phyloP scores from a whole-genome alignment of 2,329 filamentous ascomycete species.

The Teratosphaeria viscida region DNA sequence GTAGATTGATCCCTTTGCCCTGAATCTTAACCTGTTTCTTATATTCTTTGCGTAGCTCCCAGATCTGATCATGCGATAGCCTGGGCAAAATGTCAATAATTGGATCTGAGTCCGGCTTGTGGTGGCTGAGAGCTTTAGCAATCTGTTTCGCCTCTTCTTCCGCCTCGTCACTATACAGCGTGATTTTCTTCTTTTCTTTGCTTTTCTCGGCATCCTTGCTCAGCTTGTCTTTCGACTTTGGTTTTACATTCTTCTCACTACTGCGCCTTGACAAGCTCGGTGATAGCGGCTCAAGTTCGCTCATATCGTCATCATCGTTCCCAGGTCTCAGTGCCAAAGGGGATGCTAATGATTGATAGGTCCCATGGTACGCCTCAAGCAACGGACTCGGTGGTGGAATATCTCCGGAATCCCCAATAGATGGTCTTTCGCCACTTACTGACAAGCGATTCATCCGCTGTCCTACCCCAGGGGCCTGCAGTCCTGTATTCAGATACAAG shows the following conservation, averaged over 20 bases:
- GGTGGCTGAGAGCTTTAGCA: constrained; percentile 60
- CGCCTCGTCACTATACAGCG: constrained; percentile 63
- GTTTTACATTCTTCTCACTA: constrained; percentile 1
- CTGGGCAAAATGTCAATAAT: constrained; percentile 76
- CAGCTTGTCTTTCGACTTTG: constrained; percentile 9
- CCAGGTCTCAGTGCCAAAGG: constrained; percentile 62
- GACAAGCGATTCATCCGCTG: constrained; percentile 37
- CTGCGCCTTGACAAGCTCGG: constrained; percentile 20
- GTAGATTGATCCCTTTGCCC: constrained; percentile 70
- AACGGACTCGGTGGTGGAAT: constrained; percentile 69
- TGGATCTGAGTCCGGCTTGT: constrained; percentile 54
- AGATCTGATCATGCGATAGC: constrained; percentile 76
- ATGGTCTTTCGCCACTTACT: constrained; percentile 36
- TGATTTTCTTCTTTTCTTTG: constrained; percentile 49
- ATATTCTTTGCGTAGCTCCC: constrained; percentile 79
- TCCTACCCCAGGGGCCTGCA: constrained; percentile 25
- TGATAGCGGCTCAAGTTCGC: constrained; percentile 34
- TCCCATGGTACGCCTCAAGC: constrained; percentile 84
- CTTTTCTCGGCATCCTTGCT: constrained; percentile 6
- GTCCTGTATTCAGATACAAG: constrained; percentile 11
- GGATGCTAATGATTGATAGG: constrained; percentile 86
- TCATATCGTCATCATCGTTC: constrained; percentile 42
- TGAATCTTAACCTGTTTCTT: constrained; percentile 80
- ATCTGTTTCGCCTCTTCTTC: constrained; percentile 67
- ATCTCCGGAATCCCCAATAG: constrained; percentile 27